Evolutionary conservation across 2,329 filamentous ascomycete species (phyloP), one percentile per base, ranked within the genome.

Genomic region (Nemania sp.): DNA sequence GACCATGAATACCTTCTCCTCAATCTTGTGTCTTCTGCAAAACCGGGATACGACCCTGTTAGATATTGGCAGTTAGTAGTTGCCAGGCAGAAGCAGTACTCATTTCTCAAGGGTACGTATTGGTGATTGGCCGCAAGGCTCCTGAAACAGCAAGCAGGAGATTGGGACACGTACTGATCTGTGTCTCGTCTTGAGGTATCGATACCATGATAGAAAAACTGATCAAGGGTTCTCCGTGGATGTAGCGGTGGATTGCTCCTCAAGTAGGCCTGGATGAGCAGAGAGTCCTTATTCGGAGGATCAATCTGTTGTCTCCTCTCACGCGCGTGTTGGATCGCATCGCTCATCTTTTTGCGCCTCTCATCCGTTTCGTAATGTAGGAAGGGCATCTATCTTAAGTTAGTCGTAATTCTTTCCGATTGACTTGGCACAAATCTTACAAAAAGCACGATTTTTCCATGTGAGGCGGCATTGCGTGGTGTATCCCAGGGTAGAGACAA

Each of bases 1-100:
- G 0, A 89, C 86, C 86, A 88, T 88, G 70, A 87, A 87, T 2
- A 88, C 81, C 62, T 87, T 87, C 1, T 79, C 79, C 57, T 86
- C 82, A 1, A 74, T 65, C 1, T 64, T 62, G 49, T 75, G 65
- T 20, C 67, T 70, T 57, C 74, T 67, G 73, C 74, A 71, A 65
- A 88, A 88, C 11, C 86, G 79, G 68, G 84, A 87, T 0, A 89
- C 85, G 1, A 89, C 86, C 69, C 62, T 64, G 20, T 25, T 2
- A 4, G 20, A 20, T 6, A 35, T 25, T 17, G 5, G 0, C 4
- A 37, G 42, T 62, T 6, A 62, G 54, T 42, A 39, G 34, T 6
- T 45, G 18, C 3, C 15, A 18, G 15, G 15, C 1, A 29, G 18
- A 7, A 25, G 15, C 2, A 29, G 5, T n/a, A n/a, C n/a, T 34